Evolutionary conservation across 2,329 filamentous ascomycete genomes (phyloP).

Genomic region (Cladosporium sp.): DNA sequence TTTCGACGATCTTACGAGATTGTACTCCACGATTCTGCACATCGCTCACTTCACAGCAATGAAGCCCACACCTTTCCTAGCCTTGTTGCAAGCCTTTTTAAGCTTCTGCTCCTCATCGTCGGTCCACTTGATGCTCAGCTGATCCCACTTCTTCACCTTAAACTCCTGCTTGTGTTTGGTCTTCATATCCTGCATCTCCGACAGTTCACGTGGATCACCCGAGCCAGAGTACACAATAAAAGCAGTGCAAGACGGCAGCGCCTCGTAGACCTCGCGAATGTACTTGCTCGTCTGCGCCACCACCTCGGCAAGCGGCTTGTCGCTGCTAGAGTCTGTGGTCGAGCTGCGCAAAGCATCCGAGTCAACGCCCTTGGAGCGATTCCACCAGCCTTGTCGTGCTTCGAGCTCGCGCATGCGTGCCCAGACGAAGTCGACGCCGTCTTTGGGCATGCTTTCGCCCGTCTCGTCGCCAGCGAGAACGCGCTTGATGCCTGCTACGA

Average conservation of each 20-base stretch:
- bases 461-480: slow-evolving; percentile 47
- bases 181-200: slow-evolving; percentile 54
- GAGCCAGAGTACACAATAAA: slow-evolving; percentile 63
- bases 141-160: slow-evolving; percentile 58
- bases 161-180: slow-evolving; percentile 55
- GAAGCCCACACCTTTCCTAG: slow-evolving; percentile 56
- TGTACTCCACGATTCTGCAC: too few relatives aligned
- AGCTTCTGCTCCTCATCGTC: slow-evolving; percentile 60
- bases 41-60: slow-evolving; percentile 50
- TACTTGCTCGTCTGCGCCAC: slow-evolving; percentile 48
- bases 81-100: slow-evolving; percentile 51
- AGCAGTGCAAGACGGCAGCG: slow-evolving; percentile 55
- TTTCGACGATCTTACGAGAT: too few relatives aligned
- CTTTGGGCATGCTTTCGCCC: slow-evolving; percentile 37
- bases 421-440: slow-evolving; percentile 60
- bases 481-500: slow-evolving; percentile 54
- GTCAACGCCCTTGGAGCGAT: slow-evolving; percentile 42
- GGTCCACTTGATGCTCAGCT: slow-evolving; percentile 61
- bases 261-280: slow-evolving; percentile 52
- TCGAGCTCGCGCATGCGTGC: slow-evolving; percentile 60
- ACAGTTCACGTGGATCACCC: slow-evolving; percentile 56
- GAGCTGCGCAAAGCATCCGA: slow-evolving; percentile 30
- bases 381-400: slow-evolving; percentile 57
- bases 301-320: slow-evolving; percentile 38
- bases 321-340: slow-evolving; percentile 16